Conservation (phyloP, 768 basidiomycete genomes). For the Mycena leptocephala region DNA sequence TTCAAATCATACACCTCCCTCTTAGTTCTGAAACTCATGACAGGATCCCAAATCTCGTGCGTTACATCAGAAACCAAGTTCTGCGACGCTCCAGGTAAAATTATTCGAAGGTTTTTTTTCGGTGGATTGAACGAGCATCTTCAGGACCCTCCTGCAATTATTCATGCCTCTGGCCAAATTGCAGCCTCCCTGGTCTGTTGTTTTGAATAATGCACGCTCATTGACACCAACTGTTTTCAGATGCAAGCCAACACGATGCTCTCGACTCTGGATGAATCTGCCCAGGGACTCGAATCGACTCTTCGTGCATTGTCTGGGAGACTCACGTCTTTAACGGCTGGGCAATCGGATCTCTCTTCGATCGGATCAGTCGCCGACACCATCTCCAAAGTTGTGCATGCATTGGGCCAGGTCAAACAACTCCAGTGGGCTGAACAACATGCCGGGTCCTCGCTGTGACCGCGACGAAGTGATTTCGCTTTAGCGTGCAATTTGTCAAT, state of each 20-base stretch:
- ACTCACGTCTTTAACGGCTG: constrained; percentile 62
- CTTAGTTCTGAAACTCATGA: not conserved
- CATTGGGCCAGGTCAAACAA: constrained; percentile 73
- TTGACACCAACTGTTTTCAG: not conserved
- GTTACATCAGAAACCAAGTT: not conserved
- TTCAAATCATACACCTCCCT: not conserved
- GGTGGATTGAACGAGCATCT: not conserved
- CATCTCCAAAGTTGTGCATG: constrained; percentile 76
- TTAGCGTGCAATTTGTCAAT: constrained; percentile 7
- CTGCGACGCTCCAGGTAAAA: not conserved
- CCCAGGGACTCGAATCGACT: constrained; percentile 67
- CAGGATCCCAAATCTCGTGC: not conserved
- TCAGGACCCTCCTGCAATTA: not conserved
- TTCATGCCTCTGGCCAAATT: not conserved
- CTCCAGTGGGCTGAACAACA: constrained; percentile 67
- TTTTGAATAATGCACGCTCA: too few species aligned
- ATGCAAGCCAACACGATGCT: not conserved
- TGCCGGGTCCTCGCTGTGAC: constrained; percentile 28
- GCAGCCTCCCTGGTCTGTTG: not conserved
- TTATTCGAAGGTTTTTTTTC: not conserved
- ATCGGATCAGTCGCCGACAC: constrained; percentile 79
- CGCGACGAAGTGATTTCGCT: not conserved
- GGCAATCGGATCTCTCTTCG: constrained; percentile 59
- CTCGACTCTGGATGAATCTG: constrained; percentile 54
- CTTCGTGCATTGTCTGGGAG: constrained; percentile 68